A percentile compares a stretch with the other conserved stretches of the same genome.
phyloP scores from a whole-genome alignment of 768 basidiomycete species.

The Boletus patriciae region DNA sequence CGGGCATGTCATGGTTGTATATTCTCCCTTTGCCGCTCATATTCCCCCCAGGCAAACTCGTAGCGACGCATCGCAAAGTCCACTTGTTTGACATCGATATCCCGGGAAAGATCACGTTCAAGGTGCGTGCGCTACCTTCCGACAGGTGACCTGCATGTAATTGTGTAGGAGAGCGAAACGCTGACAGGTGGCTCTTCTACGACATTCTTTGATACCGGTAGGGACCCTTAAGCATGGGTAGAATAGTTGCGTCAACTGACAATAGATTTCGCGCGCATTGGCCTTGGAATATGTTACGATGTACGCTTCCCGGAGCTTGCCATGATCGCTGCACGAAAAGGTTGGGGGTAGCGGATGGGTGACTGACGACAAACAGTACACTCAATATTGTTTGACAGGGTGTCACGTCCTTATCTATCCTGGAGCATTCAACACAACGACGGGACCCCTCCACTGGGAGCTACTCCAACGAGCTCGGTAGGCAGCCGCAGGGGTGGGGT shows the following conservation, averaged over 20 bases:
- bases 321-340: constrained; percentile 85
- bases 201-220: constrained; percentile 89
- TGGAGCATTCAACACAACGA: constrained; percentile 92
- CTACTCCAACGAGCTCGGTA: constrained; percentile 83
- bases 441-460: constrained; percentile 96
- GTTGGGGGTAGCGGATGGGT: constrained; percentile 37
- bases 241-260: not conserved
- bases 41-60: constrained; percentile 64
- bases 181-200: constrained; percentile 71
- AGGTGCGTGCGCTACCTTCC: constrained; percentile 44
- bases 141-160: not conserved
- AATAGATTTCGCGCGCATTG: constrained; percentile 93
- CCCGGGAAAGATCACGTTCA: constrained; percentile 87
- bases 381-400: constrained; percentile 44
- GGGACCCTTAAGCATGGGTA: constrained; percentile 1
- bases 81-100: constrained; percentile 99
- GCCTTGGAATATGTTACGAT: constrained; percentile 96
- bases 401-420: constrained; percentile 91
- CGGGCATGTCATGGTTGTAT: constrained; percentile 44
- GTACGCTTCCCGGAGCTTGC: constrained; percentile 93
- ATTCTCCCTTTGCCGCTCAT: not conserved
- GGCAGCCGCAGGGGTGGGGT: not conserved
- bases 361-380: not conserved
- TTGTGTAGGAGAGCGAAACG: constrained; percentile 78
- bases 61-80: constrained; percentile 89